Evolutionary conservation across 2,329 filamentous ascomycete species (phyloP).

Genomic region (Hypoxylon sp.): DNA sequence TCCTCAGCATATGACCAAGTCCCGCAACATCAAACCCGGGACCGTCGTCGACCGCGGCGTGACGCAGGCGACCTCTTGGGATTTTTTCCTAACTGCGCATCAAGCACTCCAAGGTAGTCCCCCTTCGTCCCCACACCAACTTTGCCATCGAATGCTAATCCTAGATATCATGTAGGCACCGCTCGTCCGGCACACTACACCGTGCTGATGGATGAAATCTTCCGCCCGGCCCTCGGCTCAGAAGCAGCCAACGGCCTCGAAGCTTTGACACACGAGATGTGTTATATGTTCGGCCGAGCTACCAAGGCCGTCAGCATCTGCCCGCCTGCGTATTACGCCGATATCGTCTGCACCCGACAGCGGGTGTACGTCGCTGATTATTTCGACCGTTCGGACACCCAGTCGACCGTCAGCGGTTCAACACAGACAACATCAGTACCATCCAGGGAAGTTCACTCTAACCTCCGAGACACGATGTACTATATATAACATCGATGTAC

Average conservation of each 20-base stretch:
- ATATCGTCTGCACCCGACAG: conserved; percentile 83
- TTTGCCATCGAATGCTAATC: conserved; percentile 13
- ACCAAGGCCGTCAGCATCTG: conserved; percentile 91
- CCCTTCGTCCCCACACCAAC: background rate
- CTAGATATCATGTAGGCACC: conserved; percentile 59
- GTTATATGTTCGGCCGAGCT: conserved; percentile 85
- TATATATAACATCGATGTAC: conserved; percentile 62
- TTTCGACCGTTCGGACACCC: conserved; percentile 62
- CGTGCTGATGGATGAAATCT: conserved; percentile 78
- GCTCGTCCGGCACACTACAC: conserved; percentile 87
- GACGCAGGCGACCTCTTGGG: conserved; percentile 79
- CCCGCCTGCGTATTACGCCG: conserved; percentile 91
- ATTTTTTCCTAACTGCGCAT: conserved; percentile 89
- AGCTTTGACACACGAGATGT: conserved; percentile 80
- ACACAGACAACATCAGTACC: conserved; percentile 29
- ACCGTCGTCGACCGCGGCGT: conserved; percentile 89
- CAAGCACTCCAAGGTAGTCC: conserved; percentile 77
- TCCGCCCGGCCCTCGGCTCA: conserved; percentile 55
- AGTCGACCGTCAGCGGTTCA: conserved; percentile 33
- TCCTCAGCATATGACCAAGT: conserved; percentile 57
- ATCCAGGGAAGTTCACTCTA: conserved; percentile 54
- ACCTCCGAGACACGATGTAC: conserved; percentile 64
- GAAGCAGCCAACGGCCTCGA: conserved; percentile 75
- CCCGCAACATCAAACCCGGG: conserved; percentile 77
- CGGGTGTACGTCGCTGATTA: conserved; percentile 75